These are phyloP conservation scores for Zymoseptoria brevis DNA, from an alignment of 2,329 filamentous ascomycete genomes.

Conservation along the genomic window DNA sequence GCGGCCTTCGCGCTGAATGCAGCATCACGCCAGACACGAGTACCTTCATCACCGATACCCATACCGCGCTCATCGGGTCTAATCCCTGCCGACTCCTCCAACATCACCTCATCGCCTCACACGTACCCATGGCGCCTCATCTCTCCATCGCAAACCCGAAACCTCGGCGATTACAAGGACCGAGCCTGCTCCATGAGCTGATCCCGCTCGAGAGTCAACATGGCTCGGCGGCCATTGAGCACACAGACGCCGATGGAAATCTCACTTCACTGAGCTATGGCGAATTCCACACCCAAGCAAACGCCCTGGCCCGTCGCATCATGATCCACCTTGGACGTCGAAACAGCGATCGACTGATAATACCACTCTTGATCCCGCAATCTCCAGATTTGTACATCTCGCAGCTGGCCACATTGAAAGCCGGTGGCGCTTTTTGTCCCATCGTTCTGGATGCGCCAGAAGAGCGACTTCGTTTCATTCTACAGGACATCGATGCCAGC, in stretches of 20 bases:
- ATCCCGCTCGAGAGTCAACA: constrained; percentile 40
- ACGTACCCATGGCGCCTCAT: constrained; percentile 6
- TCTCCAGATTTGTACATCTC: constrained; percentile 69
- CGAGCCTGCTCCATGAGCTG: constrained; percentile 54
- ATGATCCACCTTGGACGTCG: constrained; percentile 13
- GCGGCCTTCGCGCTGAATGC: not conserved
- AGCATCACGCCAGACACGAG: not conserved
- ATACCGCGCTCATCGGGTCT: not conserved
- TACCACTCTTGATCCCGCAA: constrained; percentile 73
- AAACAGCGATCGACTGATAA: constrained; percentile 37
- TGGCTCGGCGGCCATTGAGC: constrained; percentile 54
- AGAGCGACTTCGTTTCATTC: constrained; percentile 71
- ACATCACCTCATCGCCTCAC: not conserved
- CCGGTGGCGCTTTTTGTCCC: constrained; percentile 79
- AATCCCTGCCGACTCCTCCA: not conserved
- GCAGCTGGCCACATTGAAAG: constrained; percentile 68
- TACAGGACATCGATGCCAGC: constrained; percentile 64
- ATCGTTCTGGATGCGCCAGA: constrained; percentile 68
- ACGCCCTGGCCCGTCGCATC: constrained; percentile 49
- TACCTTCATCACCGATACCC: not conserved
- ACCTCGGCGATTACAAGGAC: constrained; percentile 47
- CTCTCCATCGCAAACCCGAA: constrained; percentile 53
- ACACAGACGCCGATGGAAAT: constrained; percentile 43
- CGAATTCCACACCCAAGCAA: constrained; percentile 52
- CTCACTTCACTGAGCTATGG: constrained; percentile 51